Conservation (phyloP, 2,329 filamentous ascomycete genomes). For the Graphilbum ipis-grandicollis region DNA sequence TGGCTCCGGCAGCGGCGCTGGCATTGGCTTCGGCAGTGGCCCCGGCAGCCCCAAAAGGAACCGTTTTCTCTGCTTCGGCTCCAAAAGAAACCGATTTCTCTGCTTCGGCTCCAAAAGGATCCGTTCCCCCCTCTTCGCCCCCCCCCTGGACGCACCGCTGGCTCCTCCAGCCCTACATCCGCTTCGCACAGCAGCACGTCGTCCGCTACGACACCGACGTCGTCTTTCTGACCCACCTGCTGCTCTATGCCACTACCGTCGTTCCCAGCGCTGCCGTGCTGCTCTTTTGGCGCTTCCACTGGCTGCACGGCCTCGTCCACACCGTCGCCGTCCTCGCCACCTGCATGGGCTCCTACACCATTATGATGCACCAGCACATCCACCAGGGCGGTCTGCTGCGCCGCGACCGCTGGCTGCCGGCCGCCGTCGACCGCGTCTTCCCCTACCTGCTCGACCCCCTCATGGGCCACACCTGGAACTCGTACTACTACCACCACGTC, state of each 20-base stretch:
- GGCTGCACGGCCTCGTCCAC: constrained; percentile 49
- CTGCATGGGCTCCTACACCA: constrained; percentile 57
- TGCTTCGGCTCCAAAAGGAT: too few species aligned
- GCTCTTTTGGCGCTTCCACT: constrained; percentile 50
- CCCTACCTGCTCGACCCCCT: constrained; percentile 60
- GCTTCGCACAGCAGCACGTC: constrained; percentile 28
- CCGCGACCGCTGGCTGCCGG: constrained; percentile 27
- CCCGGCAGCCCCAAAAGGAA: too few species aligned
- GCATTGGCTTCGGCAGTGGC: too few species aligned
- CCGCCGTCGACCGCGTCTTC: constrained; percentile 43
- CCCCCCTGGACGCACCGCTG: too few species aligned
- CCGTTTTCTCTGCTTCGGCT: too few species aligned
- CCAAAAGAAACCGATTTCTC: too few species aligned
- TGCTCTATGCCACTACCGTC: constrained; percentile 53
- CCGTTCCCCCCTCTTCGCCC: too few species aligned
- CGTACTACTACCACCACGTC: constrained; percentile 72
- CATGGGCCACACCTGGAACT: constrained; percentile 74
- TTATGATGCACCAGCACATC: constrained; percentile 76
- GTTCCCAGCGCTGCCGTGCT: constrained; percentile 45
- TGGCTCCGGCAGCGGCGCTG: too few species aligned
- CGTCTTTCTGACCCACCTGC: constrained; percentile 59
- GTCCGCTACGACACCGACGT: constrained; percentile 56
- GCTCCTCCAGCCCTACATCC: constrained; percentile 42
- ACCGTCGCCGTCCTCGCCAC: constrained; percentile 41
- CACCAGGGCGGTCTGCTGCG: constrained; percentile 54